Percentiles rank a stretch among this genome's conserved stretches.
Conservation (phyloP, 2,329 filamentous ascomycete species). For the Ophiostoma sp. region DNA sequence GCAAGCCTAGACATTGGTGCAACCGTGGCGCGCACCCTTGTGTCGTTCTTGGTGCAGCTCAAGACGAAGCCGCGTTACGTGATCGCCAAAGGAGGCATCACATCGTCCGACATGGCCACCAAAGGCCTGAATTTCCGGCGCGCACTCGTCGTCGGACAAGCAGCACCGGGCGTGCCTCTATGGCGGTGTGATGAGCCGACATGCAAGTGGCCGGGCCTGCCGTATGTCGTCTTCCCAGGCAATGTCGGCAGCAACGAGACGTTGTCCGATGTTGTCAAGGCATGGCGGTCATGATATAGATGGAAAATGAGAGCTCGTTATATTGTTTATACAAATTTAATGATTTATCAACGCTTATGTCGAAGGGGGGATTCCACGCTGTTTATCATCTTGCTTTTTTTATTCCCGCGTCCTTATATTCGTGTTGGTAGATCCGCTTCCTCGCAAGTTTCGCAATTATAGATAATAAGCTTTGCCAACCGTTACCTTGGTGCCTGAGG, state of each 20-base stretch:
- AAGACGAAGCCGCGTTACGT: conserved; percentile 47
- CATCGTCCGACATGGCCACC: conserved; percentile 53
- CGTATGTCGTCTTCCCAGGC: conserved; percentile 44
- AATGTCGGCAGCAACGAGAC: conserved; percentile 40
- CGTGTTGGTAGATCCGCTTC: too few species aligned
- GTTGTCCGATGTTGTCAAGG: conserved; percentile 29
- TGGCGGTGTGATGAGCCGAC: conserved; percentile 40
- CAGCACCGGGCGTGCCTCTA: neutral
- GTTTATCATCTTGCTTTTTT: too few species aligned
- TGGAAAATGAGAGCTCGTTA: too few species aligned
- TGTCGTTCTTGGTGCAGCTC: conserved; percentile 44
- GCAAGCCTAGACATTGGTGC: conserved; percentile 51
- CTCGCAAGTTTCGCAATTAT: too few species aligned
- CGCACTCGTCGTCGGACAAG: conserved; percentile 50
- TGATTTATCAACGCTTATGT: too few species aligned
- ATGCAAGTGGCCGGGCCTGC: conserved; percentile 46
- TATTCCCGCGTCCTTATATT: too few species aligned
- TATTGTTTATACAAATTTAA: too few species aligned
- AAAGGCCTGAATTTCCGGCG: conserved; percentile 50
- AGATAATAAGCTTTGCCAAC: too few species aligned
- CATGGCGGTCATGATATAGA: conserved; percentile 37
- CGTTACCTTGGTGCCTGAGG: too few species aligned
- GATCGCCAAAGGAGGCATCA: conserved; percentile 57
- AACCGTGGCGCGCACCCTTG: conserved; percentile 46
- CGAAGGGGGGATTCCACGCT: too few species aligned